Evolutionary conservation across 2,329 filamentous ascomycete species (phyloP).

Genomic region (Arthroderma sp.): DNA sequence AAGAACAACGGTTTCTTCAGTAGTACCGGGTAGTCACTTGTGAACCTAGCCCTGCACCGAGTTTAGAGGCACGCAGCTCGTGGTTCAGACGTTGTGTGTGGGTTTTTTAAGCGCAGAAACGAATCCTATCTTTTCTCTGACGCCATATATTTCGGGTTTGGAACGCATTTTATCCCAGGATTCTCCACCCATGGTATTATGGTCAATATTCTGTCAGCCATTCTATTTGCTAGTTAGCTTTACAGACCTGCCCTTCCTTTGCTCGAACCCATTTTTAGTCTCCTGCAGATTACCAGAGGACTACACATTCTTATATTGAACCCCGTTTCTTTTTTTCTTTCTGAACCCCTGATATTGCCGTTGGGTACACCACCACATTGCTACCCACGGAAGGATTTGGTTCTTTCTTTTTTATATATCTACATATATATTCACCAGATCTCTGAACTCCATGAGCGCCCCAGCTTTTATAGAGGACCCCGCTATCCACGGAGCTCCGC

Average conservation of each 20-base stretch:
- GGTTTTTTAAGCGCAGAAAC: conserved; percentile 2
- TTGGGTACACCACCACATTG: neutral
- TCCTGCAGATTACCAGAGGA: neutral
- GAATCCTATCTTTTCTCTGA: conserved; percentile 1
- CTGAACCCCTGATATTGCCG: neutral
- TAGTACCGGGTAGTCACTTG: neutral
- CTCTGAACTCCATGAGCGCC: conserved; percentile 29
- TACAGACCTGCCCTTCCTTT: conserved; percentile 12
- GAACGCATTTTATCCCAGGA: conserved; percentile 1
- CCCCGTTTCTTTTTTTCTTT: neutral
- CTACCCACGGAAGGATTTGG: conserved; percentile 1
- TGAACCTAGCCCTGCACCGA: too few relatives aligned
- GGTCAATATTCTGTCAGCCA: conserved; percentile 12
- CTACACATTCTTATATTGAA: neutral
- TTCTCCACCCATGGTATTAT: conserved; percentile 16
- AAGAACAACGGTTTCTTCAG: neutral
- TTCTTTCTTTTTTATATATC: neutral
- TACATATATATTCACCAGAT: neutral
- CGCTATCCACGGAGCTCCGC: conserved; percentile 27
- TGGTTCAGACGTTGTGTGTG: neutral
- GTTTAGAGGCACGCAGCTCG: neutral
- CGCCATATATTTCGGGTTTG: neutral
- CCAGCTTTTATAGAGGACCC: conserved; percentile 28
- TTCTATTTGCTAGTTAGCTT: conserved; percentile 12
- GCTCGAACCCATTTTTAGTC: conserved; percentile 10